Conservation (phyloP, 225 moss, liverwort and hornwort genomes). For the Bryum argenteum region DNA sequence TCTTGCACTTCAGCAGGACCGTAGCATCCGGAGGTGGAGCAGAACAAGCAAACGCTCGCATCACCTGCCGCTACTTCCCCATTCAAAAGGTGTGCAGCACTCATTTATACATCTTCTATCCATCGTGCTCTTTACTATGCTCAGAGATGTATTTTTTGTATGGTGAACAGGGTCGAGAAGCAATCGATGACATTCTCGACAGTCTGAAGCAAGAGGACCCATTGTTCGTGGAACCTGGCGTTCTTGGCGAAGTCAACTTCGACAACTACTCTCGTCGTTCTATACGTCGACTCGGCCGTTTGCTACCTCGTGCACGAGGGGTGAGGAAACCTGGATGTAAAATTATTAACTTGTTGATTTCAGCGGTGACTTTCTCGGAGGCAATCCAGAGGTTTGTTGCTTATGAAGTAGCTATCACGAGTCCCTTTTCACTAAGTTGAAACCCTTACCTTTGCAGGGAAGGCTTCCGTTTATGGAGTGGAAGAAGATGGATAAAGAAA, state of each 20-base stretch:
- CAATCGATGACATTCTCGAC: constrained; percentile 40
- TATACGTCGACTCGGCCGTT: constrained; percentile 50
- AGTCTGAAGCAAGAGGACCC: constrained; percentile 33
- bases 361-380: neutral
- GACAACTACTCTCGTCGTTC: constrained; percentile 41
- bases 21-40: constrained; percentile 21
- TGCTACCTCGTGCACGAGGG: constrained; percentile 50
- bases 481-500: constrained; percentile 18
- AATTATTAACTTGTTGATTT: neutral
- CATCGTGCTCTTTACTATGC: too few relatives aligned
- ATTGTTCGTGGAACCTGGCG: constrained; percentile 24
- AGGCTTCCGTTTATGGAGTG: constrained; percentile 52
- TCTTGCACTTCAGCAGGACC: constrained; percentile 25
- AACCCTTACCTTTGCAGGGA: constrained; percentile 24
- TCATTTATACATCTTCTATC: neutral
- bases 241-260: constrained; percentile 32
- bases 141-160: neutral
- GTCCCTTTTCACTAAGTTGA: neutral
- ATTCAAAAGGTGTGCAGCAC: constrained; percentile 33
- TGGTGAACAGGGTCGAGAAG: constrained; percentile 40
- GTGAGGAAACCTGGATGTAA: constrained; percentile 26
- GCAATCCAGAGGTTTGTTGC: neutral
- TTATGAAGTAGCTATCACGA: neutral
- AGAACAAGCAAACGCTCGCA: constrained; percentile 37
- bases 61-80: constrained; percentile 52